Conservation (phyloP, 169 alveolate genomes). For the Plasmodium knowlesi region DNA sequence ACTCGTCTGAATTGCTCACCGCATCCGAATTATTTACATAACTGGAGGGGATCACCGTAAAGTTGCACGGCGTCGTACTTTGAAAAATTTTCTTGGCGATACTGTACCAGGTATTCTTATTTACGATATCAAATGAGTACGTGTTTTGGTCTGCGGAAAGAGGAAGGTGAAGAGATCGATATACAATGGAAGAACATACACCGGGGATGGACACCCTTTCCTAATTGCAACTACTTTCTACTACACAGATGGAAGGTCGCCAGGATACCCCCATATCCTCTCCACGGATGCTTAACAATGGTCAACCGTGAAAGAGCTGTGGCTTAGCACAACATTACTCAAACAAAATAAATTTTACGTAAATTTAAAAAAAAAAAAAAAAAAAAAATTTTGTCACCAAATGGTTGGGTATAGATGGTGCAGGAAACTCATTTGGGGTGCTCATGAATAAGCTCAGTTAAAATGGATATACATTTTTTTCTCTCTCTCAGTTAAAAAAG, state of each 20-base stretch:
- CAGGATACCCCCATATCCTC: background rate
- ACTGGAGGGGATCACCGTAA: slow-evolving; percentile 37
- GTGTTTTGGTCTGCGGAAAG: slow-evolving; percentile 14
- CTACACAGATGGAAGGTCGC: background rate
- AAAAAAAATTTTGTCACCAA: background rate
- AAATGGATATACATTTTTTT: background rate
- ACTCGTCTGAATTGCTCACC: background rate
- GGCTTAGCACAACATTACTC: background rate
- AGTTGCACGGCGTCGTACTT: slow-evolving; percentile 13
- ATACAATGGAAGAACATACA: background rate
- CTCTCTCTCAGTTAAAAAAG: background rate
- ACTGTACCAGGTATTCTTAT: slow-evolving; percentile 6
- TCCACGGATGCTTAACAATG: background rate
- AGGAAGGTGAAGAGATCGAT: background rate
- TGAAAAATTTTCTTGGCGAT: slow-evolving; percentile 29
- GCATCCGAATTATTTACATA: slow-evolving; percentile 4
- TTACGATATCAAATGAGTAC: slow-evolving; percentile 26
- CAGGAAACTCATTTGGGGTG: background rate
- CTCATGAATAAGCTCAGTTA: background rate
- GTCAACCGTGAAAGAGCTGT: background rate
- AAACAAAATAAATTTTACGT: background rate
- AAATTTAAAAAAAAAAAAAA: too few species aligned
- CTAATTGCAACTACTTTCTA: background rate
- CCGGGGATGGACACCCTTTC: background rate
- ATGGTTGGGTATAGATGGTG: too few species aligned